A percentile compares a stretch with the other conserved stretches of the same genome.
Conservation (phyloP, 1,139 yeast species). For the Scheffersomyces stambukii region DNA sequence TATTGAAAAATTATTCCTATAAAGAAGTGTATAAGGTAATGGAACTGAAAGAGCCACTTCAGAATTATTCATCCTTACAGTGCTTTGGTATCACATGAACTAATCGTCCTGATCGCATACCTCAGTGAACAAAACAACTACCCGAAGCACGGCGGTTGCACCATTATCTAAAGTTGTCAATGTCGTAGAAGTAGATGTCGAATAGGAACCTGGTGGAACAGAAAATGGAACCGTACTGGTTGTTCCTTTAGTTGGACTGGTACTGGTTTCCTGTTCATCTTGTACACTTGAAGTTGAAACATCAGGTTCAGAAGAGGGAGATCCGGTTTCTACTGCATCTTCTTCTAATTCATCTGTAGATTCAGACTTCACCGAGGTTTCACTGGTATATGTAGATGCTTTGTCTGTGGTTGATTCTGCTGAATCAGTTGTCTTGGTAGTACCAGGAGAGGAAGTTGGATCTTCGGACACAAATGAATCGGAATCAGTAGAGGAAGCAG, state of each 20-base stretch:
- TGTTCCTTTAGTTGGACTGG: slow-evolving; percentile 3
- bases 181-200: slow-evolving; percentile 21
- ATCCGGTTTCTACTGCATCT: too few relatives aligned
- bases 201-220: slow-evolving; percentile 22
- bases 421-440: slow-evolving; percentile 1
- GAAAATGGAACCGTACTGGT: slow-evolving; percentile 9
- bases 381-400: too few relatives aligned
- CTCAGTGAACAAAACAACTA: slow-evolving; percentile 28
- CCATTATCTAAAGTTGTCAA: slow-evolving; percentile 23
- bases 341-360: too few relatives aligned
- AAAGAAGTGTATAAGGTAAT: too few relatives aligned
- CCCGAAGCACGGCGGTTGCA: slow-evolving; percentile 26
- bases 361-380: too few relatives aligned
- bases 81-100: not conserved
- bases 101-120: slow-evolving; percentile 14
- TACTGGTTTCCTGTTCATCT: too few relatives aligned
- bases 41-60: not conserved
- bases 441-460: slow-evolving; percentile 4
- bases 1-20: not conserved
- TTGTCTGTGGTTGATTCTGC: not conserved
- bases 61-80: not conserved
- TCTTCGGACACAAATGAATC: too few relatives aligned
- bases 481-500: too few relatives aligned
- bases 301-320: too few relatives aligned
- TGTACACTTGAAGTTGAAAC: too few relatives aligned